phyloP scores from a whole-genome alignment of 495 filamentous ascomycete species.

The Aspergillus hancockii region DNA sequence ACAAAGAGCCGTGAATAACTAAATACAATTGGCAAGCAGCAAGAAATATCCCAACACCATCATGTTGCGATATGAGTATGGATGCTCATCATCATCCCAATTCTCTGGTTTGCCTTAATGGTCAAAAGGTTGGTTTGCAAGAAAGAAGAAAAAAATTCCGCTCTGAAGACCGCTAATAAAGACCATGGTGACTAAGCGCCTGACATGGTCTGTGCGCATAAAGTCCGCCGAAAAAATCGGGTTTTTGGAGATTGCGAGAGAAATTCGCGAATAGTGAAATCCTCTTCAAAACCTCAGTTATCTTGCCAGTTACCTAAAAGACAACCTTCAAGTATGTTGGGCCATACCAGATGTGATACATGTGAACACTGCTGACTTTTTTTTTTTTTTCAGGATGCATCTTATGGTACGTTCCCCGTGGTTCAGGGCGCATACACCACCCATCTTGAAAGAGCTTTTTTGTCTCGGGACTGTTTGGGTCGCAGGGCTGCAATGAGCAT shows the following conservation, averaged over 20 bases:
- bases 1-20: slow-evolving; percentile 8
- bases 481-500: not conserved
- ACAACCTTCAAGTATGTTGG: slow-evolving; percentile 33
- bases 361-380: slow-evolving; percentile 18
- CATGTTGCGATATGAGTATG: slow-evolving; percentile 12
- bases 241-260: slow-evolving; percentile 4
- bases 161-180: slow-evolving; percentile 27
- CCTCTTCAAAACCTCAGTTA: not conserved
- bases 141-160: slow-evolving; percentile 23
- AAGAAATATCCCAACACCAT: slow-evolving; percentile 12
- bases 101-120: slow-evolving; percentile 7
- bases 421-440: slow-evolving; percentile 25
- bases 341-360: not conserved
- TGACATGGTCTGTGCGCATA: slow-evolving; percentile 19
- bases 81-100: slow-evolving; percentile 20
- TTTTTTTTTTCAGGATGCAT: slow-evolving; percentile 47
- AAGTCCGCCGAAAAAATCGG: slow-evolving; percentile 26
- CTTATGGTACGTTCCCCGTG: slow-evolving; percentile 38
- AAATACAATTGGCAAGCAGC: slow-evolving; percentile 16
- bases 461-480: not conserved
- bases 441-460: not conserved
- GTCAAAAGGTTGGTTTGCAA: slow-evolving; percentile 12
- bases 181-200: slow-evolving; percentile 35
- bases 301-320: not conserved
- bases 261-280: slow-evolving; percentile 20